These are phyloP conservation scores for Persicaria tinctoria DNA, from an alignment of 148 eudicot species.

Conservation along the genomic window DNA sequence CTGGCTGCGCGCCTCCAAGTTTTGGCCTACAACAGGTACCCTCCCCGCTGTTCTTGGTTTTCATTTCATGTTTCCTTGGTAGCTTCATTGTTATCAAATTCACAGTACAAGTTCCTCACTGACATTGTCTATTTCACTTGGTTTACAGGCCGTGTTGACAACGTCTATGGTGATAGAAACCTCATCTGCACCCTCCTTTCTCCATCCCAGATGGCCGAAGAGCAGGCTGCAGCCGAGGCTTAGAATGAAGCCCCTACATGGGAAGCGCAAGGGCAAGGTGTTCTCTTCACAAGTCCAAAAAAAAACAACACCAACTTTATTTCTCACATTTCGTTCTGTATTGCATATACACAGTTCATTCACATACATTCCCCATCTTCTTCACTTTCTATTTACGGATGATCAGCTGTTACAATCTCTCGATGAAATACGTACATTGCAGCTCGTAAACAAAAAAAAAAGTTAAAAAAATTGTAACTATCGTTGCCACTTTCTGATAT, in stretches of 20 bases:
- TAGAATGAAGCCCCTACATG: conserved; percentile 20
- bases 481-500: not conserved
- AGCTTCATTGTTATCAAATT: not conserved
- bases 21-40: conserved; percentile 93
- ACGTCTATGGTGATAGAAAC: conserved; percentile 97
- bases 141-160: conserved; percentile 77
- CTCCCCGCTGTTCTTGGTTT: not conserved
- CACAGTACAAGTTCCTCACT: not conserved
- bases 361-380: not conserved
- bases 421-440: not conserved
- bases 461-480: not conserved
- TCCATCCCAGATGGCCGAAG: conserved; percentile 63
- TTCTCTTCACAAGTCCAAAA: conserved; percentile 4
- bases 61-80: no score
- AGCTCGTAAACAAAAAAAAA: not conserved
- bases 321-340: not conserved
- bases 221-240: conserved; percentile 78
- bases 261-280: conserved; percentile 2
- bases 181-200: conserved; percentile 80
- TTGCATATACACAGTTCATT: not conserved
- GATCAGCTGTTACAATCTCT: not conserved
- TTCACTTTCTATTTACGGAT: not conserved
- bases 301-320: not conserved
- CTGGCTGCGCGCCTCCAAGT: conserved; percentile 84
- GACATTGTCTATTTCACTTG: not conserved